Evolutionary conservation across 78 protist genomes (phyloP).

Genomic region (Dictyostelium capitatum): DNA sequence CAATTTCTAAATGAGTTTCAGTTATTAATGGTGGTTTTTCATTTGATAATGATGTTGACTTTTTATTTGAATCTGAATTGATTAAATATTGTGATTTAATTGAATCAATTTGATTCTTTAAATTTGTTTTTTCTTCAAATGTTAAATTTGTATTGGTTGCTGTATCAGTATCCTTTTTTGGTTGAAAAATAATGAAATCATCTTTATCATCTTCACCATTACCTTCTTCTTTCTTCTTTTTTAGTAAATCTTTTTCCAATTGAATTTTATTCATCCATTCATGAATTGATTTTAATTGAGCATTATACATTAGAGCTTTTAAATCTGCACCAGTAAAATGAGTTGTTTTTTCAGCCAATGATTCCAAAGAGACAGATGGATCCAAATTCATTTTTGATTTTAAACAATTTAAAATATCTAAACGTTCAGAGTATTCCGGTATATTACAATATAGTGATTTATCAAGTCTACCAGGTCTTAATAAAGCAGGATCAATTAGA

Average conservation of each 20-base stretch:
- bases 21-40: constrained; percentile 53
- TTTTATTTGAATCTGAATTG: neutral
- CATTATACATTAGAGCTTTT: constrained; percentile 80
- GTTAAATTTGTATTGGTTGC: constrained; percentile 1
- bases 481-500: constrained; percentile 96
- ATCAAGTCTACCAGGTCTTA: constrained; percentile 98
- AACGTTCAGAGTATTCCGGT: constrained; percentile 77
- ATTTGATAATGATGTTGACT: neutral
- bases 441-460: constrained; percentile 64
- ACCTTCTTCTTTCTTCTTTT: neutral
- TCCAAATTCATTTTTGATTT: constrained; percentile 54
- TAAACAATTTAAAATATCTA: constrained; percentile 76
- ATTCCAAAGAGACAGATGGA: constrained; percentile 58
- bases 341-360: constrained; percentile 51
- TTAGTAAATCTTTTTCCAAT: constrained; percentile 2
- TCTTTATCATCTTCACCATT: neutral
- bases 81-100: constrained; percentile 36
- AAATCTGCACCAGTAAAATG: constrained; percentile 87
- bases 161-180: neutral
- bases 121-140: constrained; percentile 22
- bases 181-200: constrained; percentile 37
- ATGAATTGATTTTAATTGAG: constrained; percentile 76
- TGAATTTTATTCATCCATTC: constrained; percentile 43
- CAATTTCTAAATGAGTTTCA: constrained; percentile 30
- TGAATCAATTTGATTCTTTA: constrained; percentile 34